Conservation (phyloP, 805 yeast species). For the Cyberlindnera maritima region DNA sequence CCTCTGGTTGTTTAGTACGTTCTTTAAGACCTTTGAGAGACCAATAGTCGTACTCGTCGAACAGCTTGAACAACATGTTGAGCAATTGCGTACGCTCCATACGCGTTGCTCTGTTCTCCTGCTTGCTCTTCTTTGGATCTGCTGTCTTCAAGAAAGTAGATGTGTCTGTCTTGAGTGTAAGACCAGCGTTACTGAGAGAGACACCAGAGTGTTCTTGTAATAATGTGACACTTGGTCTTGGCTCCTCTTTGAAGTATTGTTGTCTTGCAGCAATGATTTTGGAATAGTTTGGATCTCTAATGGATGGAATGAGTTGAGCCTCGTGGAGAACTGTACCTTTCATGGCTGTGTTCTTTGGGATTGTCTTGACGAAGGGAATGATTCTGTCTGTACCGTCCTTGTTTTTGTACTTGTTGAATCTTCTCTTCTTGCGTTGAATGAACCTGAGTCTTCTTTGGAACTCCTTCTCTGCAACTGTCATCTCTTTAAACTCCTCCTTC, state of each 20-base stretch:
- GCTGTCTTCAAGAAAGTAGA: slow-evolving; percentile 62
- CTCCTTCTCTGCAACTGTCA: slow-evolving; percentile 14
- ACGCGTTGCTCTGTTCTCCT: slow-evolving; percentile 86
- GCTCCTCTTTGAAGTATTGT: slow-evolving; percentile 44
- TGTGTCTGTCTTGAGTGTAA: slow-evolving; percentile 70
- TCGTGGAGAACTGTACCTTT: slow-evolving; percentile 91
- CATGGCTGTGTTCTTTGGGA: slow-evolving; percentile 82
- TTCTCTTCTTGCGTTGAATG: slow-evolving; percentile 31
- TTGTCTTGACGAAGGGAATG: slow-evolving; percentile 82
- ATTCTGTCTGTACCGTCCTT: slow-evolving; percentile 41
- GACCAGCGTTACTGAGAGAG: slow-evolving; percentile 81
- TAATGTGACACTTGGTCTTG: slow-evolving; percentile 62
- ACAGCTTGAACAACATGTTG: slow-evolving; percentile 82
- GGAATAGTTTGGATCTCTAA: slow-evolving; percentile 65
- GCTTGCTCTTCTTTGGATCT: slow-evolving; percentile 40
- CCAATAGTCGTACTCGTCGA: slow-evolving; percentile 97
- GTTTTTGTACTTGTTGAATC: slow-evolving; percentile 36
- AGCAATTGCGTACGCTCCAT: slow-evolving; percentile 90
- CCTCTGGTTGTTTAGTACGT: slow-evolving; percentile 93
- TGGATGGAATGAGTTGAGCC: slow-evolving; percentile 82
- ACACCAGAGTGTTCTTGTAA: slow-evolving; percentile 84
- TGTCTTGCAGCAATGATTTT: slow-evolving; percentile 59
- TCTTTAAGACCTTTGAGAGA: slow-evolving; percentile 90
- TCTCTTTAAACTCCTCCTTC: slow-evolving; percentile 2
- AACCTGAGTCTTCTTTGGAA: slow-evolving; percentile 13